Evolutionary conservation across 2,329 filamentous ascomycete species (phyloP).

Genomic region (Emergomyces orientalis): DNA sequence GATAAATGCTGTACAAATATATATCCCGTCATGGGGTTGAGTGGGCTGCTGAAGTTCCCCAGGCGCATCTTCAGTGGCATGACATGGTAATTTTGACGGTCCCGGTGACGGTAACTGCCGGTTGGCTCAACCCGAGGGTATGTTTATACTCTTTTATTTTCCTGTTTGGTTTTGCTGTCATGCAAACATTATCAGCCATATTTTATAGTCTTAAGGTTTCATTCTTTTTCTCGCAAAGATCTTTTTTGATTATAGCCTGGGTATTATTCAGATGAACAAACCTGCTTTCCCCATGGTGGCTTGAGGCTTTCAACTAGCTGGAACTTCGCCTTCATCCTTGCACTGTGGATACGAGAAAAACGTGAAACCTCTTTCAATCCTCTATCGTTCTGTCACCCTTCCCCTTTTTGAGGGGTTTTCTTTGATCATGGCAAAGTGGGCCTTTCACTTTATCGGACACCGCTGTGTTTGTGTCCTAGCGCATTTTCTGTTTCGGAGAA

Average conservation of each 20-base stretch:
- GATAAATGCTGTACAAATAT: not conserved
- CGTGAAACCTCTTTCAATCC: not conserved
- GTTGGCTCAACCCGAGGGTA: no score
- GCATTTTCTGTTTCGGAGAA: not conserved
- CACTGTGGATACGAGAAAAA: not conserved
- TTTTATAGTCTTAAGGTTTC: not conserved
- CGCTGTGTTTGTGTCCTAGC: not conserved
- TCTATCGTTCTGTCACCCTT: not conserved
- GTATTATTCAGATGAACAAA: not conserved
- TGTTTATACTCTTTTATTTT: not conserved
- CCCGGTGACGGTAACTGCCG: not conserved
- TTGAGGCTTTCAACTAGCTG: not conserved
- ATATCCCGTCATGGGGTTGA: not conserved
- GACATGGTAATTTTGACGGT: not conserved
- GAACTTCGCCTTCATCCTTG: not conserved
- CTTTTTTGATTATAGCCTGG: not conserved
- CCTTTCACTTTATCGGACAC: not conserved
- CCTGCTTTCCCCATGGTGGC: not conserved
- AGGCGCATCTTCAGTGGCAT: not conserved
- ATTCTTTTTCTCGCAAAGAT: not conserved
- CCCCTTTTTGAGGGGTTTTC: not conserved
- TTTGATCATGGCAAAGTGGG: not conserved
- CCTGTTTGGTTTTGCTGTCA: not conserved
- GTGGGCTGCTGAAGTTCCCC: not conserved
- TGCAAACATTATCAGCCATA: conserved; percentile 4